Conservation (phyloP, 441 rosid species). For the Raphanus hybrid region DNA sequence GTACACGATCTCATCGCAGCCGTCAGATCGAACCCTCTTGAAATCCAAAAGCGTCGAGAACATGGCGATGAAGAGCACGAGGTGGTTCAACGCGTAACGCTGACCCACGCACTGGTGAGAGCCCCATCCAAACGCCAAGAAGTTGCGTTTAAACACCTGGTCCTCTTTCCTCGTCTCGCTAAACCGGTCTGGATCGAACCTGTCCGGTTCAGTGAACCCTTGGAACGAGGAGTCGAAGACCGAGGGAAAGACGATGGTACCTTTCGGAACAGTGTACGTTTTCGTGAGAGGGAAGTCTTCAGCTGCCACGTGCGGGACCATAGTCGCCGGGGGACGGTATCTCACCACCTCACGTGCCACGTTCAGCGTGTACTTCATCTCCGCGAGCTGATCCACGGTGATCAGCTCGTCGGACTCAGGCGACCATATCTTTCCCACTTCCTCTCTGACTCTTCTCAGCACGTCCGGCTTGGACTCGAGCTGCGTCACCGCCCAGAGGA, state of each 20-base stretch:
- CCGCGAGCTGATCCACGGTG: constrained; percentile 59
- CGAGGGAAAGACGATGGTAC: constrained; percentile 81
- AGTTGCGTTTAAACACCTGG: constrained; percentile 30
- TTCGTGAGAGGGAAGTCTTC: constrained; percentile 64
- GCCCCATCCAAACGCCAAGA: constrained; percentile 79
- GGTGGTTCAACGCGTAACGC: constrained; percentile 77
- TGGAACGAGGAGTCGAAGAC: constrained; percentile 81
- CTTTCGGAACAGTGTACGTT: constrained; percentile 72
- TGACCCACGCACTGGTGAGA: constrained; percentile 96
- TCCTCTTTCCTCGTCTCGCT: constrained; percentile 64
- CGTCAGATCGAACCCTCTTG: constrained; percentile 56
- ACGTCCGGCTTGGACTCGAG: constrained; percentile 79
- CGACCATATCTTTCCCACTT: constrained; percentile 68
- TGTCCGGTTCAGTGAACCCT: constrained; percentile 70
- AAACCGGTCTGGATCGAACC: constrained; percentile 88
- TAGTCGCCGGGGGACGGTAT: constrained; percentile 71
- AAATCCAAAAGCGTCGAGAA: constrained; percentile 61
- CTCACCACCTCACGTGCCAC: constrained; percentile 88
- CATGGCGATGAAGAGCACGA: constrained; percentile 75
- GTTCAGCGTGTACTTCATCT: constrained; percentile 77
- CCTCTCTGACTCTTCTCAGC: constrained; percentile 59
- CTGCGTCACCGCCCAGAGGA: constrained; percentile 72
- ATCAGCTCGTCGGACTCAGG: constrained; percentile 62
- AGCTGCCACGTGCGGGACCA: constrained; percentile 78
- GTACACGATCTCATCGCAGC: constrained; percentile 72